Conservation (phyloP, 371 early-diverging fungal species). For the Syncephalastrum monosporum region DNA sequence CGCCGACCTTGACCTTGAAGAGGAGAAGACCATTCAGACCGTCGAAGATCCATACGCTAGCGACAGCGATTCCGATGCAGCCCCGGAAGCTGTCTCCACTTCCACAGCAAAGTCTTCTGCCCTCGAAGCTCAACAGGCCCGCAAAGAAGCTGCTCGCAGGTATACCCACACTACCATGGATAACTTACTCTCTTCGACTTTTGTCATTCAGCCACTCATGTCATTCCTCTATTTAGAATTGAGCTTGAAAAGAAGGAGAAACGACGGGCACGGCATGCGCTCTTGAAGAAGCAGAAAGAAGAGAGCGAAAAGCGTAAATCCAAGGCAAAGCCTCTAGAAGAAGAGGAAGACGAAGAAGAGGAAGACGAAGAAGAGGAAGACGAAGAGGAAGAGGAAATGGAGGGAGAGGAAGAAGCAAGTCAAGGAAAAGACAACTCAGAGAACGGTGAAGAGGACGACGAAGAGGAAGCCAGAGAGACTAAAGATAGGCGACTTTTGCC, state of each 20-base stretch:
- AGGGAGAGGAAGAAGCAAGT: slow-evolving; percentile 12
- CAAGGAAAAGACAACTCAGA: slow-evolving; percentile 9
- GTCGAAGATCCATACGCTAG: slow-evolving; percentile 1
- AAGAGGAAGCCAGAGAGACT: slow-evolving; percentile 3
- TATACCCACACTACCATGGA: too few relatives aligned
- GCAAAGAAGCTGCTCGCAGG: slow-evolving; percentile 32
- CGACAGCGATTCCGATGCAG: slow-evolving; percentile 40
- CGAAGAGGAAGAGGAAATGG: slow-evolving; percentile 19
- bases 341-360: slow-evolving; percentile 9
- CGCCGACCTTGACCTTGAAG: slow-evolving; percentile 7
- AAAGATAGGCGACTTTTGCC: slow-evolving; percentile 24
- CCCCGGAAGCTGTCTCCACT: slow-evolving; percentile 48
- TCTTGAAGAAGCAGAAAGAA: slow-evolving; percentile 48
- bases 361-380: not conserved
- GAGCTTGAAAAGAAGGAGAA: slow-evolving; percentile 19
- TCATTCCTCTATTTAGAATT: not conserved
- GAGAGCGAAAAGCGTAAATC: slow-evolving; percentile 32
- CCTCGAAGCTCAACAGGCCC: slow-evolving; percentile 24
- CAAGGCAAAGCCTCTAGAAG: slow-evolving; percentile 3
- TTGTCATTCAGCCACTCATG: not conserved
- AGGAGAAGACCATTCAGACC: not conserved
- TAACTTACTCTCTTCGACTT: too few relatives aligned
- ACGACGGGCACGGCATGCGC: slow-evolving; percentile 43
- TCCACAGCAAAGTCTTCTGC: slow-evolving; percentile 28
- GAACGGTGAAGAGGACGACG: slow-evolving; percentile 18